These are phyloP conservation scores for Choanephora cucurbitarum DNA, from an alignment of 371 early-diverging fungal species.

Conservation along the genomic window DNA sequence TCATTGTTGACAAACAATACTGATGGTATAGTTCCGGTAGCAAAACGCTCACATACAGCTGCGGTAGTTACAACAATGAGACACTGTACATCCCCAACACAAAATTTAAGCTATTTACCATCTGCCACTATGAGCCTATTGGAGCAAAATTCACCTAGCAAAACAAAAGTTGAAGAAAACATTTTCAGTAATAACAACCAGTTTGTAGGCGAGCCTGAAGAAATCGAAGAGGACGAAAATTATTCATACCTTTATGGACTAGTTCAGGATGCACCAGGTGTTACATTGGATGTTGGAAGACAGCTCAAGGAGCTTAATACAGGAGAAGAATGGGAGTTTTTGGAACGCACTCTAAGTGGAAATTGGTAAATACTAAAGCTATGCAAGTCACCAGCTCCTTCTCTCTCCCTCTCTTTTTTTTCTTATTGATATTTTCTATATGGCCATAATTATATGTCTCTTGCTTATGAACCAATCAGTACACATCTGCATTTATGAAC, in stretches of 20 bases:
- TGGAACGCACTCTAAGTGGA: constrained; percentile 14
- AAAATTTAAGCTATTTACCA: constrained; percentile 13
- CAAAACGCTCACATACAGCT: constrained; percentile 1
- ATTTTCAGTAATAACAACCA: constrained; percentile 8
- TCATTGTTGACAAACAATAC: not conserved
- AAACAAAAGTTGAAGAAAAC: not conserved
- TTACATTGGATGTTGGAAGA: constrained; percentile 9
- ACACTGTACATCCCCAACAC: constrained; percentile 6
- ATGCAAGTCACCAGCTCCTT: too few species aligned
- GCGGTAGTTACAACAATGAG: not conserved
- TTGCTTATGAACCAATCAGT: too few species aligned
- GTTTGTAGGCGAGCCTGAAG: constrained; percentile 35
- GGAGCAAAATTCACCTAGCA: constrained; percentile 1
- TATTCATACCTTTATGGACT: constrained; percentile 5
- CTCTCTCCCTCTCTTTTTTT: too few species aligned
- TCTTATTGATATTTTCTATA: too few species aligned
- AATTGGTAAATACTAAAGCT: not conserved
- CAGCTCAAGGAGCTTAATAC: constrained; percentile 5
- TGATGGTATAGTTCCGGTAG: not conserved
- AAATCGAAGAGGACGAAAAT: constrained; percentile 14
- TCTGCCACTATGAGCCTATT: constrained; percentile 26
- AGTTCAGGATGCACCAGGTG: constrained; percentile 7
- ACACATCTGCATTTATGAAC: too few species aligned
- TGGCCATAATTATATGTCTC: too few species aligned
- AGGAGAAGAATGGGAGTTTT: constrained; percentile 4